Evolutionary conservation across 192 early-diverging fungal species (phyloP).

Genomic region (Glomus cerebriforme): DNA sequence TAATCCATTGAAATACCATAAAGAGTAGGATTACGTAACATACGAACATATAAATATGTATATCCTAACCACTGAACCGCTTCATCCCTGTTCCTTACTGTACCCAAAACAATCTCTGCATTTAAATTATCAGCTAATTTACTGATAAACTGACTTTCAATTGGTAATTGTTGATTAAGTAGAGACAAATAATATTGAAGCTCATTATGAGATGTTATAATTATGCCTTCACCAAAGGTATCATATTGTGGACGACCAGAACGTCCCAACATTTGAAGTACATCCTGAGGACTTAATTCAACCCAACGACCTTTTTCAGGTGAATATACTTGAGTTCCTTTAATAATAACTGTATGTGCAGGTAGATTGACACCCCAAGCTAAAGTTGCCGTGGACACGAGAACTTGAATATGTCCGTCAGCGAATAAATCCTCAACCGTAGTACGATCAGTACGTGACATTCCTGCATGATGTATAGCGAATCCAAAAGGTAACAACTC

Average conservation of each 20-base stretch:
- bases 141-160: constrained; percentile 92
- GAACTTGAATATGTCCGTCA: constrained; percentile 87
- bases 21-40: constrained; percentile 87
- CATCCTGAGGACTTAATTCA: constrained; percentile 95
- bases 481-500: constrained; percentile 95
- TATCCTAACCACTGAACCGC: constrained; percentile 96
- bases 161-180: constrained; percentile 94
- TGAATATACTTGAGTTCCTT: constrained; percentile 96
- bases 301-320: constrained; percentile 95
- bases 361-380: constrained; percentile 99
- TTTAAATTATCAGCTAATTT: constrained; percentile 90
- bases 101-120: constrained; percentile 95
- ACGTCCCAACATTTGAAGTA: constrained; percentile 97
- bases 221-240: constrained; percentile 93
- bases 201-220: constrained; percentile 91
- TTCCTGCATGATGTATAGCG: constrained; percentile 96
- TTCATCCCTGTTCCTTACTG: constrained; percentile 87
- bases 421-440: constrained; percentile 92
- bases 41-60: constrained; percentile 94
- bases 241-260: constrained; percentile 98
- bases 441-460: constrained; percentile 89
- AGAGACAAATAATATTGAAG: constrained; percentile 95
- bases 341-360: constrained; percentile 97
- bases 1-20: constrained; percentile 80
- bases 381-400: constrained; percentile 95